phyloP scores from a whole-genome alignment of 2,329 filamentous ascomycete species.

The Aspergillus thermomutatus region DNA sequence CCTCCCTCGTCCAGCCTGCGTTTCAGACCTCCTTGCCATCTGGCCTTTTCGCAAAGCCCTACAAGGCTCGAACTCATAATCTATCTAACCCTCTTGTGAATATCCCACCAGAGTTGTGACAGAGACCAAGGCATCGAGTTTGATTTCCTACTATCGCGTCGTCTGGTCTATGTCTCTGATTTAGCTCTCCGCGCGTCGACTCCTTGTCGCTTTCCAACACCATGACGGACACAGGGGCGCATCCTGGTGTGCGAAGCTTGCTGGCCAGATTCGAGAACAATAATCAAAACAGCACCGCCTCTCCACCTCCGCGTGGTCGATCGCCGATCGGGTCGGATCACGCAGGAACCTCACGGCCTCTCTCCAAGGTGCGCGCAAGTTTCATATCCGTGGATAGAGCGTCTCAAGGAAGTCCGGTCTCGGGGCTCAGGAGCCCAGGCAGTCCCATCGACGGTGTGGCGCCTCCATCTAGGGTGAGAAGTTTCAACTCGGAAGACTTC shows the following conservation, averaged over 20 bases:
- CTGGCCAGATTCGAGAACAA: conserved; percentile 77
- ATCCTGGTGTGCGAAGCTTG: conserved; percentile 65
- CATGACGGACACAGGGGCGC: conserved; percentile 20
- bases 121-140: not conserved
- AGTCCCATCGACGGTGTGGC: conserved; percentile 32
- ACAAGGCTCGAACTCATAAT: not conserved
- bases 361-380: conserved; percentile 71
- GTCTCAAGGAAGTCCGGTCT: conserved; percentile 39
- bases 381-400: conserved; percentile 67
- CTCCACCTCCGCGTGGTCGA: conserved; percentile 66
- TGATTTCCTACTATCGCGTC: not conserved
- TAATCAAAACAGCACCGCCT: conserved; percentile 56
- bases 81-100: not conserved
- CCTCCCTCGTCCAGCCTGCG: conserved; percentile 1
- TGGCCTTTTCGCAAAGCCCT: not conserved
- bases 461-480: conserved; percentile 27
- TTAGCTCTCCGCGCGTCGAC: not conserved
- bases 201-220: not conserved
- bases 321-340: conserved; percentile 55
- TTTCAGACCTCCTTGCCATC: conserved; percentile 2
- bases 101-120: not conserved
- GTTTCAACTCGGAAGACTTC: conserved; percentile 28
- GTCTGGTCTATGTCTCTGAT: conserved; percentile 1
- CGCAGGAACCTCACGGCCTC: conserved; percentile 51
- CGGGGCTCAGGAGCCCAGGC: conserved; percentile 42